Evolutionary conservation across 371 early-diverging fungal species (phyloP).

Genomic region (Rhizopus sp.): DNA sequence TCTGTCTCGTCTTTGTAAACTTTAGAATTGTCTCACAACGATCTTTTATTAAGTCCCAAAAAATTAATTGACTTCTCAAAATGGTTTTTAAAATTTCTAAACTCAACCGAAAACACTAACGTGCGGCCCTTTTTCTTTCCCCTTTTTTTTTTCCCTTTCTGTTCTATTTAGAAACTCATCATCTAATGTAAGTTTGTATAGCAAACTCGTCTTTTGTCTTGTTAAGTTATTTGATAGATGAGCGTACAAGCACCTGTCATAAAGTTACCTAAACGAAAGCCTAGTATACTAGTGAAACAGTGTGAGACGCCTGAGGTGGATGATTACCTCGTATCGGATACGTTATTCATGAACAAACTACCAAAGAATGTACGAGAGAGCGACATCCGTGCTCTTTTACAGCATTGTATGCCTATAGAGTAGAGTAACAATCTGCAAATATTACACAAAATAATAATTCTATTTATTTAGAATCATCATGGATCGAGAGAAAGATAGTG

Average conservation of each 20-base stretch:
- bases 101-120: not conserved
- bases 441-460: not conserved
- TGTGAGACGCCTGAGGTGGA: slow-evolving; percentile 21
- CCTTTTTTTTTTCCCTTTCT: not conserved
- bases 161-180: not conserved
- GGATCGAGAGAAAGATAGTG: slow-evolving; percentile 27
- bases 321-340: slow-evolving; percentile 42
- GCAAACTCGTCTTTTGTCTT: not conserved
- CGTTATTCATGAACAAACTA: slow-evolving; percentile 38
- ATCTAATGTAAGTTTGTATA: not conserved
- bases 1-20: too few relatives aligned
- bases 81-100: too few relatives aligned
- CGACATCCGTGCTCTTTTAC: slow-evolving; percentile 41
- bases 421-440: slow-evolving; percentile 22
- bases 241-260: not conserved
- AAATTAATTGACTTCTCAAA: too few relatives aligned
- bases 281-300: not conserved
- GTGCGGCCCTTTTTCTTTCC: not conserved
- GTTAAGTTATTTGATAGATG: not conserved
- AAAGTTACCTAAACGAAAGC: slow-evolving; percentile 2
- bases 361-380: slow-evolving; percentile 34
- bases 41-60: too few relatives aligned
- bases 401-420: slow-evolving; percentile 48
- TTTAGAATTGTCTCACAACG: too few relatives aligned
- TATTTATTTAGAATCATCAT: slow-evolving; percentile 20